phyloP scores from a whole-genome alignment of 352 stramenopile species.

The Peronosclerospora sorghi region DNA sequence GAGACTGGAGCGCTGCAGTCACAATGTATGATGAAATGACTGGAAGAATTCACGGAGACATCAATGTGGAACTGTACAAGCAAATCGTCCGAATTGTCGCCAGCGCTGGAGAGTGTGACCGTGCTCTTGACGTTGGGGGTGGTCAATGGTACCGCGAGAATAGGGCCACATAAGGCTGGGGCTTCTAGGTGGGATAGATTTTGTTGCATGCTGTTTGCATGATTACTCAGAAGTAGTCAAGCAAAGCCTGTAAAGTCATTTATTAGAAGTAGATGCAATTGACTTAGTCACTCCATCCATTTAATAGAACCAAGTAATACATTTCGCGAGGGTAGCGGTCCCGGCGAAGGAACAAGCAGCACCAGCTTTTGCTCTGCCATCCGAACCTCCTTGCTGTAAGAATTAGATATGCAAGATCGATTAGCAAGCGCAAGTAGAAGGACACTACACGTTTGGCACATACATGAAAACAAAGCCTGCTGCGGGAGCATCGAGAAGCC shows the following conservation, averaged over 20 bases:
- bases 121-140: constrained; percentile 73
- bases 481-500: constrained; percentile 45
- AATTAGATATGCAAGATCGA: constrained; percentile 1
- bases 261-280: neutral
- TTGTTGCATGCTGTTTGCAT: neutral
- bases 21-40: constrained; percentile 69
- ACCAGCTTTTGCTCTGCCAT: constrained; percentile 68
- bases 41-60: constrained; percentile 34
- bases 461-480: constrained; percentile 83
- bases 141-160: constrained; percentile 81
- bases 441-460: constrained; percentile 7
- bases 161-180: constrained; percentile 59
- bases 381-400: constrained; percentile 59
- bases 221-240: too few relatives aligned
- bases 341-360: constrained; percentile 73
- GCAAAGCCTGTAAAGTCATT: neutral
- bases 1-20: constrained; percentile 67
- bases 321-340: constrained; percentile 66
- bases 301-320: constrained; percentile 76
- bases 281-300: constrained; percentile 55
- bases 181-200: constrained; percentile 8
- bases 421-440: neutral
- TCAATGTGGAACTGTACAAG: constrained; percentile 71
- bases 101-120: constrained; percentile 71
- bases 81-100: constrained; percentile 75